Evolutionary conservation across 2,329 filamentous ascomycete species (phyloP).

Genomic region (Trichoderma atroviride): DNA sequence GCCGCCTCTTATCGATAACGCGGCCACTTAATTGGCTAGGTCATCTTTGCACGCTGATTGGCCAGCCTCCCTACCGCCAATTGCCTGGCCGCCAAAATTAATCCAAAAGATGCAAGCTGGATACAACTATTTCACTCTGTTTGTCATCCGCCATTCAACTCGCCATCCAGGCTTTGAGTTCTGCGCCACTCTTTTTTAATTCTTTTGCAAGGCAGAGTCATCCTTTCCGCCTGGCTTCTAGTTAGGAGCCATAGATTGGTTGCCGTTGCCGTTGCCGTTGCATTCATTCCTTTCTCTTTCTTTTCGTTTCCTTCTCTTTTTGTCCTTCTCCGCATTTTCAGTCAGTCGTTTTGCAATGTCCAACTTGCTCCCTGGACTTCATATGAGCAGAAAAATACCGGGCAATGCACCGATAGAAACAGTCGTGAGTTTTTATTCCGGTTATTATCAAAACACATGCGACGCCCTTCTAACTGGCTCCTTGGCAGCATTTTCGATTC

Average conservation of each 20-base stretch:
- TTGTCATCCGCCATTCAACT: neutral
- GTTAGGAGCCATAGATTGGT: neutral
- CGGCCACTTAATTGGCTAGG: constrained; percentile 12
- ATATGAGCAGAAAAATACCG: constrained; percentile 19
- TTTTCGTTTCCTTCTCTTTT: neutral
- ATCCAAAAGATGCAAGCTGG: constrained; percentile 2
- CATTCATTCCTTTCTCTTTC: neutral
- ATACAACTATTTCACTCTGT: constrained; percentile 7
- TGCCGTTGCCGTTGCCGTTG: neutral
- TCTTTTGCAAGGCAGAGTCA: neutral
- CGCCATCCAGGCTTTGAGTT: constrained; percentile 6
- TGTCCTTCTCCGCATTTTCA: neutral
- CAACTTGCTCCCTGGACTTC: constrained; percentile 21
- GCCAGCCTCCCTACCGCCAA: constrained; percentile 20
- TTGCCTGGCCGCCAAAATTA: constrained; percentile 22
- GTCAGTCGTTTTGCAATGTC: constrained; percentile 24
- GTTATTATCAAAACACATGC: too few relatives aligned
- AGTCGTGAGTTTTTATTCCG: neutral
- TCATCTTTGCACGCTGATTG: constrained; percentile 21
- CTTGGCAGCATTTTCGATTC: constrained; percentile 24
- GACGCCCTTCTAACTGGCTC: neutral
- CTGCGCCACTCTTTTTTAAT: constrained; percentile 1
- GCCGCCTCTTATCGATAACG: constrained; percentile 22
- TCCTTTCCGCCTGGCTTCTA: neutral
- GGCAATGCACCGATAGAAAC: constrained; percentile 22